These are phyloP conservation scores for Sambucus nigra DNA, from an alignment of 129 eudicot genomes.

Conservation along the genomic window DNA sequence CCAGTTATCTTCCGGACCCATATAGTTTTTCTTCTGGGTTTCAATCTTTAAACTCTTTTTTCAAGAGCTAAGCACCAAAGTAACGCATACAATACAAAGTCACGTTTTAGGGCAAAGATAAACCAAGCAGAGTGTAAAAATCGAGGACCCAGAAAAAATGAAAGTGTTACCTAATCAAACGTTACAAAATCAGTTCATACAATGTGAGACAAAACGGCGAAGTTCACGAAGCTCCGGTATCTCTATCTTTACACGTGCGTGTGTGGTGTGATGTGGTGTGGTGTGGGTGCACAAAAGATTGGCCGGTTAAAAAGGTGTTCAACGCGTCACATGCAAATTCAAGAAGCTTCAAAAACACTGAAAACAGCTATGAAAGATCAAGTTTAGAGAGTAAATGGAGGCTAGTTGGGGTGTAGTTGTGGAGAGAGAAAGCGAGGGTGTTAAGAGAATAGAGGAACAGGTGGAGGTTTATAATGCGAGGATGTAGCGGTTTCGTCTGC, in stretches of 20 bases:
- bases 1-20: conserved; percentile 75
- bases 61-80: neutral
- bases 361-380: neutral
- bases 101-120: conserved; percentile 1
- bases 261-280: no score
- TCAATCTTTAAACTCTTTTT: neutral
- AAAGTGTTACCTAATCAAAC: neutral
- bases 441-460: neutral
- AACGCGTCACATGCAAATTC: neutral
- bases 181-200: neutral
- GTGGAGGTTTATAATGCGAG: neutral
- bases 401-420: neutral
- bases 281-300: neutral
- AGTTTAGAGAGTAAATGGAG: neutral
- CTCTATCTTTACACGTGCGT: neutral
- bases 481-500: conserved; percentile 11
- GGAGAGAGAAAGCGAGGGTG: neutral
- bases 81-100: neutral
- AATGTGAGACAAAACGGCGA: neutral
- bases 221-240: neutral
- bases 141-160: neutral
- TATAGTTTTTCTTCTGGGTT: neutral
- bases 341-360: conserved; percentile 1
- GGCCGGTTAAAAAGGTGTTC: neutral
- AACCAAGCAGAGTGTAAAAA: neutral